Base-by-base conservation (phyloP, 1,284 basidiomycete species). In the Puccinia triticina region DNA sequence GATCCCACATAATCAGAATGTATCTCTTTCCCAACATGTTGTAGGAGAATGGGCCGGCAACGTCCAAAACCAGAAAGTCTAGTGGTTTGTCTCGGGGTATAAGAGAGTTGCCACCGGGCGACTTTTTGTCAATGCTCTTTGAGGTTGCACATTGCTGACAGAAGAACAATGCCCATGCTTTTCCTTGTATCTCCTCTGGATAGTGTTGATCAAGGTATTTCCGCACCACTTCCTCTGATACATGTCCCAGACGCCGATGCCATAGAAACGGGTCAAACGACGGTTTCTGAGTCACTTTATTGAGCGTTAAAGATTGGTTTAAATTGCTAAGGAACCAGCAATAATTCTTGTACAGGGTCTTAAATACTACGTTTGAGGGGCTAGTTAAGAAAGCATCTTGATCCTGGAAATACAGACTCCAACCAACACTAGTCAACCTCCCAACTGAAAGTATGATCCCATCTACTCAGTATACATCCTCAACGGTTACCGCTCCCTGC, bases 231-330 rank as follows among this genome's bases (percentile, higher is more conserved):
- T 10, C 2, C 12, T 74, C 53, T 0, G 1, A 34, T 0, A 21
- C 29, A 37, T 74, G 72, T 7, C 72, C 72, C 1, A 74, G 72
- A 10, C 50, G 46, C 11, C 34, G 10, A 23, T 74, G 72, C 72
- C 72, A 74, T 18, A 57, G 3, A 29, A 23, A 55, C 1, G 72
- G 10, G n/a, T 57, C 72, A 32, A 57, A 57, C 0, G 53, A 57
- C 0, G 72, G 72, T 2, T 8, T 10, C 34, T 55, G 43, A 26
- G 43, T 53, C 7, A 74, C 29, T 37, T 74, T 74, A n/a, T 74
- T 74, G 0, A 71, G 26, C 11, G 40, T 43, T 1, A 7, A 1
- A 0, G n/a, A n/a, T n/a, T n/a, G n/a, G 0, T 40, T 8, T 8
- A 18, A 10, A 48, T 46, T 5, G 10, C 40, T 1, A n/a, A 74